phyloP scores from a whole-genome alignment of 176 grass and related monocot genomes.

The Aegilops umbellulata region DNA sequence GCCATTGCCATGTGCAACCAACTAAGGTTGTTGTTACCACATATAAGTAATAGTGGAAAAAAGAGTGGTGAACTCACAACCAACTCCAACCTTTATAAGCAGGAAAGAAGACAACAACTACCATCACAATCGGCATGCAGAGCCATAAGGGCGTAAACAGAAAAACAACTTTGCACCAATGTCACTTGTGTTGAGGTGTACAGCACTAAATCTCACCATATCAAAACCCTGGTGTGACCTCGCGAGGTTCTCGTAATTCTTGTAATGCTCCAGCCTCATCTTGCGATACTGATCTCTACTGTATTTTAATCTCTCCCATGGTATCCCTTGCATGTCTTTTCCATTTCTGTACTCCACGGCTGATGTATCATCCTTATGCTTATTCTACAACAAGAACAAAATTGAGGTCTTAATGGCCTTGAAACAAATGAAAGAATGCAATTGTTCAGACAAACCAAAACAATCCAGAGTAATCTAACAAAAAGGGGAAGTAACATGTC shows the following conservation, averaged over 20 bases:
- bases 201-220: slow-evolving; percentile 17
- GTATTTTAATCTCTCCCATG: slow-evolving; percentile 60
- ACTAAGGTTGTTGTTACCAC: neutral
- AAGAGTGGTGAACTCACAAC: neutral
- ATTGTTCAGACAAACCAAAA: neutral
- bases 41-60: neutral
- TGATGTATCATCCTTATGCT: slow-evolving; percentile 30
- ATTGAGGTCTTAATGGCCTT: neutral
- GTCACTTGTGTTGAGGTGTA: neutral
- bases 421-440: neutral
- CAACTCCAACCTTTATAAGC: neutral
- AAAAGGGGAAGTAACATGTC: neutral
- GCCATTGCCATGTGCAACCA: neutral
- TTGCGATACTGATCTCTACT: slow-evolving; percentile 50
- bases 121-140: neutral
- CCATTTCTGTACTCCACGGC: slow-evolving; percentile 30
- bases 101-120: neutral
- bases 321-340: slow-evolving; percentile 71
- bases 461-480: neutral
- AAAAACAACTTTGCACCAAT: neutral
- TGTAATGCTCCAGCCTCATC: slow-evolving; percentile 62
- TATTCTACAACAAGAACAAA: slow-evolving; percentile 1
- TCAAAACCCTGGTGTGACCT: slow-evolving; percentile 14
- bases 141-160: neutral
- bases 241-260: slow-evolving; percentile 45